These are phyloP conservation scores for Diaporthe ampelina DNA, from an alignment of 2,329 filamentous ascomycete species.

Conservation along the genomic window DNA sequence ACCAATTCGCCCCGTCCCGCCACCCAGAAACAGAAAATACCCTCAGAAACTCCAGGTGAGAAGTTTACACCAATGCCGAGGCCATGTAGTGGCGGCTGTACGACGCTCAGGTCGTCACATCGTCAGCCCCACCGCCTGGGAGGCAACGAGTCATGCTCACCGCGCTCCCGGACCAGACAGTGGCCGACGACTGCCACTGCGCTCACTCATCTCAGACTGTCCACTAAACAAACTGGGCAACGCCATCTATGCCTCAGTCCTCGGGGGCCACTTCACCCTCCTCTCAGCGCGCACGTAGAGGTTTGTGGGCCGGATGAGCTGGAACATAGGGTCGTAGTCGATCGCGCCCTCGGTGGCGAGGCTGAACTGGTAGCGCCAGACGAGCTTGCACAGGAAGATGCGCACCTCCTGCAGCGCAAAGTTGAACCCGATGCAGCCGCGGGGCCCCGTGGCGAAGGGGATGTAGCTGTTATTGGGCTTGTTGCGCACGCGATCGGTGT, in stretches of 20 bases:
- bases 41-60: slow-evolving; percentile 1
- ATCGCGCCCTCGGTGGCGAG: slow-evolving; percentile 64
- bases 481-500: slow-evolving; percentile 65
- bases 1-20: not conserved
- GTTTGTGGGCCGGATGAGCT: slow-evolving; percentile 69
- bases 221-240: not conserved
- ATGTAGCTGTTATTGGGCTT: slow-evolving; percentile 66
- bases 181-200: not conserved
- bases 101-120: slow-evolving; percentile 19
- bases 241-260: slow-evolving; percentile 25
- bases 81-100: not conserved
- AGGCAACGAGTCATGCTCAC: not conserved
- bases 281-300: slow-evolving; percentile 65
- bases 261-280: slow-evolving; percentile 62
- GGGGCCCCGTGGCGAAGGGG: slow-evolving; percentile 70
- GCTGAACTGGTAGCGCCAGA: slow-evolving; percentile 70
- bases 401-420: slow-evolving; percentile 74
- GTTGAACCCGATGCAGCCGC: slow-evolving; percentile 75
- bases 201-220: not conserved
- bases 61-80: not conserved
- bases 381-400: slow-evolving; percentile 68
- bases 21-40: not conserved
- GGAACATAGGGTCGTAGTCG: slow-evolving; percentile 72
- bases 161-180: not conserved
- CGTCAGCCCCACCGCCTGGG: not conserved